Evolutionary conservation across 2,329 filamentous ascomycete genomes (phyloP).

Genomic region (Decorospora gaudefroyi): DNA sequence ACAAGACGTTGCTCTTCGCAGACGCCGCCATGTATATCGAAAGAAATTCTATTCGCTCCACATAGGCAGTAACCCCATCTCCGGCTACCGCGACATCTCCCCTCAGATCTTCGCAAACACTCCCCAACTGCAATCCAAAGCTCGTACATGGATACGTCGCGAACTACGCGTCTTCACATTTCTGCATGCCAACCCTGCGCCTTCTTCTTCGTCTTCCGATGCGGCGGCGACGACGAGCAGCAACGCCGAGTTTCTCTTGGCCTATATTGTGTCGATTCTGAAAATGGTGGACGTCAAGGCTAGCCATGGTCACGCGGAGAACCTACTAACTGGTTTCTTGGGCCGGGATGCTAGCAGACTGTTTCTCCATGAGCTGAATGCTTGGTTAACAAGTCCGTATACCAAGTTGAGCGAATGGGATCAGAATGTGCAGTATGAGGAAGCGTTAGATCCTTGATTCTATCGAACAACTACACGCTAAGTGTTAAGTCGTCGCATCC

Average conservation of each 20-base stretch:
- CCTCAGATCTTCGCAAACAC: conserved; percentile 68
- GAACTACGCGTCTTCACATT: conserved; percentile 85
- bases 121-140: conserved; percentile 71
- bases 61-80: conserved; percentile 79
- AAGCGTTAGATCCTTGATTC: too few species aligned
- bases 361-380: conserved; percentile 82
- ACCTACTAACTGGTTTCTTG: conserved; percentile 76
- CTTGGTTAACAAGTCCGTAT: conserved; percentile 83
- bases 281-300: conserved; percentile 82
- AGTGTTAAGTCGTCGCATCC: too few species aligned
- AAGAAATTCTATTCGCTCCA: conserved; percentile 75
- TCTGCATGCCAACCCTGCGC: conserved; percentile 53
- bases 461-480: too few species aligned
- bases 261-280: conserved; percentile 82
- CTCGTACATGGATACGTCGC: conserved; percentile 78
- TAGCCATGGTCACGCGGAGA: conserved; percentile 76
- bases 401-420: conserved; percentile 77
- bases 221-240: conserved; percentile 52
- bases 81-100: conserved; percentile 73
- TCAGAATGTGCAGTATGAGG: conserved; percentile 70
- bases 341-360: conserved; percentile 72
- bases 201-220: conserved; percentile 26
- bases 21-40: conserved; percentile 74
- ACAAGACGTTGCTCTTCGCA: conserved; percentile 56
- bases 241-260: conserved; percentile 82